A percentile compares a stretch with the other conserved stretches of the same genome.
phyloP scores from a whole-genome alignment of 148 eudicot species.

The Camellia sinensis region DNA sequence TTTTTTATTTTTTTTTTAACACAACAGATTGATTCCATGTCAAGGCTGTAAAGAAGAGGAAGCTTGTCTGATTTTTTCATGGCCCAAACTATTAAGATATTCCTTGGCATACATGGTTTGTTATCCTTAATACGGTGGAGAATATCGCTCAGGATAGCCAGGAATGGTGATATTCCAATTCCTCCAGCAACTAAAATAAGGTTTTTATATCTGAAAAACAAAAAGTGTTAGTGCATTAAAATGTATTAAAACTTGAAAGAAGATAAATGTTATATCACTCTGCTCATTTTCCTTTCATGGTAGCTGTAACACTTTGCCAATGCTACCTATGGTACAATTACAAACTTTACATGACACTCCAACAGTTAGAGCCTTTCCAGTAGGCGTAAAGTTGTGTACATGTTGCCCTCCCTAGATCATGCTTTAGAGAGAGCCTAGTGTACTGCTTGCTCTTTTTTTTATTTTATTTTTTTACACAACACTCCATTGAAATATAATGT shows the following conservation, averaged over 20 bases:
- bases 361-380: too few species aligned
- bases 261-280: slow-evolving; percentile 1
- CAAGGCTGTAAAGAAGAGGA: slow-evolving; percentile 61
- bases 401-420: too few species aligned
- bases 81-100: slow-evolving; percentile 70
- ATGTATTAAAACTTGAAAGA: not conserved
- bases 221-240: slow-evolving; percentile 2
- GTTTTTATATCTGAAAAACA: slow-evolving; percentile 54
- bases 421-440: too few species aligned
- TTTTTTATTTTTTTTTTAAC: too few species aligned
- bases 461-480: not conserved
- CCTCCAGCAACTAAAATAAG: slow-evolving; percentile 89
- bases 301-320: not conserved
- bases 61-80: slow-evolving; percentile 65
- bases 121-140: slow-evolving; percentile 57
- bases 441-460: too few species aligned
- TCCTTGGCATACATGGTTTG: slow-evolving; percentile 59
- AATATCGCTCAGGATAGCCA: slow-evolving; percentile 73
- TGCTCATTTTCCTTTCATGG: not conserved
- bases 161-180: slow-evolving; percentile 83
- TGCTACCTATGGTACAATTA: not conserved
- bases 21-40: slow-evolving; percentile 51
- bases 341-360: not conserved
- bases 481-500: not conserved
- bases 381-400: too few species aligned